Base-by-base conservation (phyloP, 2,329 filamentous ascomycete species). In the Chrysosporium keratinophilum region DNA sequence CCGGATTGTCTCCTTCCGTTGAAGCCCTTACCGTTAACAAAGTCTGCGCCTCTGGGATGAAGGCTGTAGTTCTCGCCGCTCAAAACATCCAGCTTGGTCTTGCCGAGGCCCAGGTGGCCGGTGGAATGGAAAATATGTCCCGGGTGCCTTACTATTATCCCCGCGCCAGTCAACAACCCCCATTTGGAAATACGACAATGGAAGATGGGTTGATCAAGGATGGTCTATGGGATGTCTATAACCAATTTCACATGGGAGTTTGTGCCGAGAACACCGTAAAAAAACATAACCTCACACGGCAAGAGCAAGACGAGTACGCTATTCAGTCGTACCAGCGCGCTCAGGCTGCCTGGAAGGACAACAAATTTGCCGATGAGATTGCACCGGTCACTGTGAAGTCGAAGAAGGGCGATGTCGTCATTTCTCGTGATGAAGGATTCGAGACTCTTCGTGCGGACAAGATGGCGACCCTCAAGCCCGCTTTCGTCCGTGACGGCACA, bases 91-190 rank as follows among this genome's bases (percentile, higher is more conserved):
- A 96, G 71, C 80, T 98, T 10, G 91, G 93, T 4, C 78, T 95
- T 9, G 81, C 88, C 14, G 87, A 95, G 64, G 90, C 87, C 0
- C 87, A 95, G 68, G 78, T 97, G 6, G 93, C 93, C 1, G 93
- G 93, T 58, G 93, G 93, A 52, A 96, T 98, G 87, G 93, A 98
- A 75, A 96, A 88, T 71, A 98, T 98, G 93, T 88, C 87, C 5
- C 80, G 86, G 39, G 88, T 95, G 3, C 93, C 93, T 2, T 94
- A 94, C 71, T 97, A 96, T 67, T 74, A 94, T 31, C 83, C 86
- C 6, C 82, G 93, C 33, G 82, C 88, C n/a, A 88, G 83, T 64
- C 81, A 85, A 58, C 77, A 93, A 61, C 87, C 90, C 1, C 76
- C 88, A 0, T 96, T 97, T 64, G 93, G 93, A 34, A 82, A 95